A percentile compares a stretch with the other conserved stretches of the same genome.
phyloP scores from a whole-genome alignment of 768 basidiomycete genomes.

The Leccinellum albellum region DNA sequence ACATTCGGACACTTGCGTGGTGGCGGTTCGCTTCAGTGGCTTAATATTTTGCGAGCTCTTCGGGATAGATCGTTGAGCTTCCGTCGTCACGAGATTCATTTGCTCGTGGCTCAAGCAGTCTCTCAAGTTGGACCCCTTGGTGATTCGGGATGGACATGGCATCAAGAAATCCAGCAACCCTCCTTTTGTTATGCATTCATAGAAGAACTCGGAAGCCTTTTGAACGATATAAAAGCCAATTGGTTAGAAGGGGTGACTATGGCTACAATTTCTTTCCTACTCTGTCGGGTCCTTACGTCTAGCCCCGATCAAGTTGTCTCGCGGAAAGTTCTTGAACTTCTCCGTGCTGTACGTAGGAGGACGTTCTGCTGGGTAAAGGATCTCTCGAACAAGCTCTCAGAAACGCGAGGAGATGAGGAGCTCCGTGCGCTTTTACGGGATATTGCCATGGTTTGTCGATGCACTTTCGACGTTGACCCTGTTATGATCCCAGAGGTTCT shows the following conservation, averaged over 20 bases:
- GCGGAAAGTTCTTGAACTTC: not conserved
- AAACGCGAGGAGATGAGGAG: not conserved
- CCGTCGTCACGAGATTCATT: constrained; percentile 36
- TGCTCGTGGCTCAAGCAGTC: constrained; percentile 40
- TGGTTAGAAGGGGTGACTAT: not conserved
- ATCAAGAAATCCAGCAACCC: constrained; percentile 8
- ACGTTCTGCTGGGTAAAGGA: not conserved
- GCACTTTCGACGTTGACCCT: not conserved
- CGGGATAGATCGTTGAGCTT: constrained; percentile 37
- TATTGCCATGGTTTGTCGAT: not conserved
- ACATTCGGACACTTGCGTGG: constrained; percentile 43
- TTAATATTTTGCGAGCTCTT: constrained; percentile 46
- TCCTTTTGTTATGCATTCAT: constrained; percentile 4
- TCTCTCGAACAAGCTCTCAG: not conserved
- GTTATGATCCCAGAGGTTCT: not conserved
- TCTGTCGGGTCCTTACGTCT: not conserved
- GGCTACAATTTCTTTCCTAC: not conserved
- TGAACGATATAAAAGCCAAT: constrained; percentile 23
- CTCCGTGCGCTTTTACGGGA: not conserved
- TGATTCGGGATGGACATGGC: constrained; percentile 5
- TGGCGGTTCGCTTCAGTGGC: constrained; percentile 45
- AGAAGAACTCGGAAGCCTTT: constrained; percentile 3
- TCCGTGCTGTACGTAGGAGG: not conserved
- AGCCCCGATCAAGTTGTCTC: not conserved
- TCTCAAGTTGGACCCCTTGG: constrained; percentile 38